Evolutionary conservation across 192 early-diverging fungal genomes (phyloP).

Genomic region (Coemansia sp.): DNA sequence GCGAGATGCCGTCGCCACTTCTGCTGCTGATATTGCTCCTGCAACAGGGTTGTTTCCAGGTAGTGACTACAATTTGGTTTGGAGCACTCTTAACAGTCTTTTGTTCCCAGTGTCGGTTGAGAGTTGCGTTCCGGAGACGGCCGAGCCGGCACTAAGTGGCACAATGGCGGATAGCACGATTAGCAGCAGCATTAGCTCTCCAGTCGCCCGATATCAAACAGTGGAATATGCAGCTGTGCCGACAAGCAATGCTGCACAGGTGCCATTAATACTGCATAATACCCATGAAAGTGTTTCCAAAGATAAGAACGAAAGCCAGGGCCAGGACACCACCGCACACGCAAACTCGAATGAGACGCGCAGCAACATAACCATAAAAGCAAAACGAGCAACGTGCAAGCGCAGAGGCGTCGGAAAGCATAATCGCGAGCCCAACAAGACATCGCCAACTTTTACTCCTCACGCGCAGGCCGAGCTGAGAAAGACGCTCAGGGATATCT

Average conservation of each 20-base stretch:
- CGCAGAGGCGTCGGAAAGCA: background rate
- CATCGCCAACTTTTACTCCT: slow-evolving; percentile 17
- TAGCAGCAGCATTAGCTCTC: slow-evolving; percentile 1
- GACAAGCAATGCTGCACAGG: background rate
- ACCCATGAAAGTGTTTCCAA: background rate
- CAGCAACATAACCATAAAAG: background rate
- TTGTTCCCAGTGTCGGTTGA: background rate
- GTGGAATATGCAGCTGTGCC: background rate
- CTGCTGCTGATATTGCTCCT: background rate
- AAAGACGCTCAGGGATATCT: slow-evolving; percentile 23
- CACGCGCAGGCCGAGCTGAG: slow-evolving; percentile 20
- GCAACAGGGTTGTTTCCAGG: background rate
- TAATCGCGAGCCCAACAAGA: background rate
- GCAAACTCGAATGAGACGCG: background rate
- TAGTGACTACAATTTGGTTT: background rate
- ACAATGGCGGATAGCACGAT: background rate
- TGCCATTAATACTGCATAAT: background rate
- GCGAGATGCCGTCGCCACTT: background rate
- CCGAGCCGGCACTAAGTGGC: background rate
- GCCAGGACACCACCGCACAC: background rate
- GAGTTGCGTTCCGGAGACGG: background rate
- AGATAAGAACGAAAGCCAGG: background rate
- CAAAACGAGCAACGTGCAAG: background rate
- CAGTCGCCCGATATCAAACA: background rate
- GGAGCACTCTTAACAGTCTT: background rate